Evolutionary conservation across 1,139 yeast genomes (phyloP), one percentile per base, ranked within the genome.

Genomic region (Suhomyces taliae): DNA sequence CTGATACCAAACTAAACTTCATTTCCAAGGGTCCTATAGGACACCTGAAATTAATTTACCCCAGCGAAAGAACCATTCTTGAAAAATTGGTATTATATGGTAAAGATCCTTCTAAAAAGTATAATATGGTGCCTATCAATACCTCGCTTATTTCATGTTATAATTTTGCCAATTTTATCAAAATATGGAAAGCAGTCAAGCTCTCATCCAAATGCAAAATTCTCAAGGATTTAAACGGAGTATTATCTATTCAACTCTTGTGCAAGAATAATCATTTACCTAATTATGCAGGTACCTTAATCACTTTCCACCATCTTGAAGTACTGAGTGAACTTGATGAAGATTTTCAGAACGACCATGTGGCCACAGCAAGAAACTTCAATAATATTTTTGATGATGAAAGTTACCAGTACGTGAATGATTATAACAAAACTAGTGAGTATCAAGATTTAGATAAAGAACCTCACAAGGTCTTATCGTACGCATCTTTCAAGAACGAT

Each of bases 1-100:
- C 54, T n/a, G 59, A 57, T 3, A 69, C 67, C 34, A 72, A 69
- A 51, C 58, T 81, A 32, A 70, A 75, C 39, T 77, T 90, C 48
- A 79, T 87, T 3, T 85, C 95, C 1, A 74, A 72, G 41, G 85
- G 90, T 4, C 83, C 81, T 10, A 74, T 88, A 40, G 96, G 96
- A 0, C 72, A 76, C 42, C 83, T 89, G 46, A 84, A 86, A 58
- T 70, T 88, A 27, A 75, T 80, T 9, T 76, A 85, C 50, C 96
- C 96, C 0, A 79, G 76, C 49, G 88, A 81, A 44, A 75, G 77
- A 54, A 70, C 83, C 1, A 79, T 83, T 8, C 64, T 89, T 40
- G 95, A 87, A 61, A 74, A 64, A 55, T 56, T 62, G 33, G 63
- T 56, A 39, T 60, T 72, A 6, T 65, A 56, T 48, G 49, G 46